Percentiles rank a stretch among this genome's conserved stretches.
phyloP scores from a whole-genome alignment of 495 filamentous ascomycete species.

The Geopyxis carbonaria region DNA sequence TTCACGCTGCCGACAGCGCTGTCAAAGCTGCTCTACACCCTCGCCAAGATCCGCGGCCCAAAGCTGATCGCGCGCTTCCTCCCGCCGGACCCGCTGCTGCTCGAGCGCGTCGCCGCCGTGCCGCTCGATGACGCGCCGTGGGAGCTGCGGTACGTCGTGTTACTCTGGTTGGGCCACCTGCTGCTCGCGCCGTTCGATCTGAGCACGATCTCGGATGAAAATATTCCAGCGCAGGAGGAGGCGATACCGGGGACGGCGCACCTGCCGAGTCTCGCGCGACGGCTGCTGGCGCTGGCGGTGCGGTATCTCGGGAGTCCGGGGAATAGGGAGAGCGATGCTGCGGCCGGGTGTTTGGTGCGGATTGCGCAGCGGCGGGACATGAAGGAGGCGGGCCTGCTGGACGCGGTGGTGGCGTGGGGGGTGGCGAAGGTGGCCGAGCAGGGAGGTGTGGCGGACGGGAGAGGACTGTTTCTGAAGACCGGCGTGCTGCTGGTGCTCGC shows the following conservation, averaged over 20 bases:
- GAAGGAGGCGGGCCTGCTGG: slow-evolving; percentile 55
- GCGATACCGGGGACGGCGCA: slow-evolving; percentile 35
- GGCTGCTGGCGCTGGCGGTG: slow-evolving; percentile 54
- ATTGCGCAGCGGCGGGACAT: slow-evolving; percentile 75
- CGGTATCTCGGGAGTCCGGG: slow-evolving; percentile 54
- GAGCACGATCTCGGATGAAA: slow-evolving; percentile 47
- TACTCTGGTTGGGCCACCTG: slow-evolving; percentile 87
- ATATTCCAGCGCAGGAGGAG: slow-evolving; percentile 30
- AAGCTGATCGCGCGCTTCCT: slow-evolving; percentile 84
- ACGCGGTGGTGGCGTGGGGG: slow-evolving; percentile 49
- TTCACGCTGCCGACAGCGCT: slow-evolving; percentile 38
- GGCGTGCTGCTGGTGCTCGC: slow-evolving; percentile 65
- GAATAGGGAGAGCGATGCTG: slow-evolving; percentile 67
- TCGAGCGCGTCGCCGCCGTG: slow-evolving; percentile 46
- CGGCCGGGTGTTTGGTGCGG: slow-evolving; percentile 61
- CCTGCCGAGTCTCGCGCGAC: slow-evolving; percentile 50
- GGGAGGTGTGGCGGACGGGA: slow-evolving; percentile 27
- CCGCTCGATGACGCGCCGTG: slow-evolving; percentile 30
- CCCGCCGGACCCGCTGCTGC: slow-evolving; percentile 65
- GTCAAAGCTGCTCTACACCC: slow-evolving; percentile 62
- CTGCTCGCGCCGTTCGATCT: slow-evolving; percentile 89
- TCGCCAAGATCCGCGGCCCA: slow-evolving; percentile 86
- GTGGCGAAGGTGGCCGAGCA: slow-evolving; percentile 34
- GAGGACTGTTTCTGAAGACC: slow-evolving; percentile 41
- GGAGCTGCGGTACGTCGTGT: slow-evolving; percentile 75